Conservation (phyloP, 306 rosid species). For the Dicorynia guianensis region DNA sequence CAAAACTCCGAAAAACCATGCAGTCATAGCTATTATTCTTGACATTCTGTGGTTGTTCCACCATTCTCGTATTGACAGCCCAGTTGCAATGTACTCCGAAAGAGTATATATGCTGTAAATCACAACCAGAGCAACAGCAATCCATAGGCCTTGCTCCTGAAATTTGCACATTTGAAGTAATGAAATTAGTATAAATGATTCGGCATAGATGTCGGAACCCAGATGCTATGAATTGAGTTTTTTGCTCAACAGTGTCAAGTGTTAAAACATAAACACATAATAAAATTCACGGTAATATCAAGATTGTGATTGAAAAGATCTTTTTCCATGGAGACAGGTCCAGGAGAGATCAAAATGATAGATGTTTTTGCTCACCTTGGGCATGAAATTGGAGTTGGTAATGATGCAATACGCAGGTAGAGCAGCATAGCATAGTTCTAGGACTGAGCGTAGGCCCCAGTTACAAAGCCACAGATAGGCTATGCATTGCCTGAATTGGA, state of each 20-base stretch:
- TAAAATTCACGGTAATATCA: no score
- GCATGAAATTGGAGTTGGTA: constrained; percentile 66
- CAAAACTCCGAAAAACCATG: constrained; percentile 42
- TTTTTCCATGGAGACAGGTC: no score
- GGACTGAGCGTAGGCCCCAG: constrained; percentile 48
- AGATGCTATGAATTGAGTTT: no score
- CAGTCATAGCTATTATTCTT: constrained; percentile 34
- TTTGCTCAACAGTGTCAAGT: no score
- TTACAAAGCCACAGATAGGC: constrained; percentile 51
- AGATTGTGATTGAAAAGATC: no score
- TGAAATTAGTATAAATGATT: background rate
- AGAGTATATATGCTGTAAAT: constrained; percentile 5
- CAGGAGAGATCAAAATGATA: no score
- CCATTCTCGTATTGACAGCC: no score
- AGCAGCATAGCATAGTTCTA: constrained; percentile 55
- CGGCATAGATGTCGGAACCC: background rate
- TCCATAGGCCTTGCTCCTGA: constrained; percentile 36
- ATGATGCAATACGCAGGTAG: constrained; percentile 63
- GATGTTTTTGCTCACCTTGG: constrained; percentile 51
- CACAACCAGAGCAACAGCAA: constrained; percentile 37
- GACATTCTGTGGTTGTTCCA: constrained; percentile 38
- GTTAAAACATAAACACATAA: no score
- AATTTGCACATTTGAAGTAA: no score
- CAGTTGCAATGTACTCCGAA: no score
- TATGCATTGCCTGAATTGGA: constrained; percentile 54